Conservation (phyloP, 805 yeast genomes). For the Priceomyces medius region DNA sequence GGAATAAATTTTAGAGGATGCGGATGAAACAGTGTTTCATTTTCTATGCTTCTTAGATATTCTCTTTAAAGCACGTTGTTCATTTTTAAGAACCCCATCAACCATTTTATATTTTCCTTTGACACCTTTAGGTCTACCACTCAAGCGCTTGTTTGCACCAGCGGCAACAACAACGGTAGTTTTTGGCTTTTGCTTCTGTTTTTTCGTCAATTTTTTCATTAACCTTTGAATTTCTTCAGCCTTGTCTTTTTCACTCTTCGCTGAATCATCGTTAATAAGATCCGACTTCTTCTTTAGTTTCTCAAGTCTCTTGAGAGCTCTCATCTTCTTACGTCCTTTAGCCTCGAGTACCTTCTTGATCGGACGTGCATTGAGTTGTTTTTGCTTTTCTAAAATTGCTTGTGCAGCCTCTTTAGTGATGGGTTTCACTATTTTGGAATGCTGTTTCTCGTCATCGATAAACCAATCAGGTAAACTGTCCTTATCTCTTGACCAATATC, state of each 20-base stretch:
- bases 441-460: slow-evolving; percentile 83
- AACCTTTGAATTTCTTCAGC: slow-evolving; percentile 87
- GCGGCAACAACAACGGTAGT: slow-evolving; percentile 85
- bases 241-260: slow-evolving; percentile 89
- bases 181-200: slow-evolving; percentile 72
- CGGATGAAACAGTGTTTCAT: slow-evolving; percentile 7
- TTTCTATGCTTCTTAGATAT: slow-evolving; percentile 84
- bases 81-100: slow-evolving; percentile 97
- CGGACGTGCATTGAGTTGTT: slow-evolving; percentile 89
- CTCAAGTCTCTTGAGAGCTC: slow-evolving; percentile 81
- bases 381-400: slow-evolving; percentile 44
- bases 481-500: slow-evolving; percentile 85
- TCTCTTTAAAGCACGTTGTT: slow-evolving; percentile 87
- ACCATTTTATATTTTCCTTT: slow-evolving; percentile 99
- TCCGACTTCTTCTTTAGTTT: slow-evolving; percentile 88
- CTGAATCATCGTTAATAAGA: slow-evolving; percentile 79
- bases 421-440: slow-evolving; percentile 83
- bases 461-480: slow-evolving; percentile 98
- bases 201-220: slow-evolving; percentile 75
- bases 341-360: slow-evolving; percentile 99
- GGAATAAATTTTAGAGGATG: not conserved
- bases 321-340: slow-evolving; percentile 90
- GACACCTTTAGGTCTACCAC: slow-evolving; percentile 96
- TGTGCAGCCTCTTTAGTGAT: slow-evolving; percentile 80
- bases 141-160: slow-evolving; percentile 79